Percentiles rank a stretch among this genome's conserved stretches.
phyloP scores from a whole-genome alignment of 2,329 filamentous ascomycete species.

The Aspergillus carbonarius region DNA sequence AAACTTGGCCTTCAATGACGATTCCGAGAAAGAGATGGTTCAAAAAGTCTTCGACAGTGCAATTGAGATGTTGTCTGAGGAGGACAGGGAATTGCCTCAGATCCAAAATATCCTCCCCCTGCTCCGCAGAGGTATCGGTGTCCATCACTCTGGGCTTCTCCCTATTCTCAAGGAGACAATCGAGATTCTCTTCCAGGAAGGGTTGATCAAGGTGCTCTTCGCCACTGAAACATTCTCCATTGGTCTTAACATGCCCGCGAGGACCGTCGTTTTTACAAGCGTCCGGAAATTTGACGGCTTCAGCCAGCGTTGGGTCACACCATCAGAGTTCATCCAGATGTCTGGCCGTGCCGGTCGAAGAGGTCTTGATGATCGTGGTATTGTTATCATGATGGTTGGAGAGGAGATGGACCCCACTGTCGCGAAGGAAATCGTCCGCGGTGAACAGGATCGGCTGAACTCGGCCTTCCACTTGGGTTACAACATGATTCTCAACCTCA shows the following conservation, averaged over 20 bases:
- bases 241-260: conserved; percentile 97
- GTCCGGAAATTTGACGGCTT: conserved; percentile 93
- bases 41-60: conserved; percentile 91
- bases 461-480: conserved; percentile 97
- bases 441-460: conserved; percentile 94
- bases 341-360: conserved; percentile 93
- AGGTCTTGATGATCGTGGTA: conserved; percentile 95
- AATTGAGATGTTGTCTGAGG: conserved; percentile 86
- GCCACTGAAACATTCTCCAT: conserved; percentile 99
- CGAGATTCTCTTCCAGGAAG: conserved; percentile 97
- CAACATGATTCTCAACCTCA: conserved; percentile 97
- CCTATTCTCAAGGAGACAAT: conserved; percentile 98
- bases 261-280: conserved; percentile 98
- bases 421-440: conserved; percentile 94
- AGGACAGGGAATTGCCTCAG: conserved; percentile 84
- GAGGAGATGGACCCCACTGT: conserved; percentile 91
- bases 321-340: conserved; percentile 98
- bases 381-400: conserved; percentile 99
- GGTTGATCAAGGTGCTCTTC: conserved; percentile 94
- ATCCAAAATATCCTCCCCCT: conserved; percentile 88
- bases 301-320: conserved; percentile 77
- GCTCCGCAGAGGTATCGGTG: conserved; percentile 86
- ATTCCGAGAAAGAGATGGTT: conserved; percentile 93
- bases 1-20: conserved; percentile 88
- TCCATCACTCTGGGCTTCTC: conserved; percentile 92